Evolutionary conservation across 2,329 filamentous ascomycete genomes (phyloP).

Genomic region (Tetracladium maxilliforme): DNA sequence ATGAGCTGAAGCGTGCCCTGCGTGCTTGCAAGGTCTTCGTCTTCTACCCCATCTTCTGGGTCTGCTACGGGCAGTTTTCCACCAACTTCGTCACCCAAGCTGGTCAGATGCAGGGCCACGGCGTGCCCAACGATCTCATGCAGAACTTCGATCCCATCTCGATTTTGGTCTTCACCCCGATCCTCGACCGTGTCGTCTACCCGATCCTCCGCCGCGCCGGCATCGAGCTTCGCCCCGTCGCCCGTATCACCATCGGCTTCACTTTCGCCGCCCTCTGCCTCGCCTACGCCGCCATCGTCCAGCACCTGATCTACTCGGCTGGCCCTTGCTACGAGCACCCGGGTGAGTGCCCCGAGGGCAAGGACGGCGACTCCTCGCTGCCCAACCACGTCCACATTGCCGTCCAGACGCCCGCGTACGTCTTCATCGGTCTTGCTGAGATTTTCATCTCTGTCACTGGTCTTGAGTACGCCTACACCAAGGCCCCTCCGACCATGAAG

Average conservation of each 20-base stretch:
- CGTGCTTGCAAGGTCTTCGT: constrained; percentile 60
- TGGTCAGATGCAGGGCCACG: constrained; percentile 38
- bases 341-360: constrained; percentile 13
- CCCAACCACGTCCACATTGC: constrained; percentile 27
- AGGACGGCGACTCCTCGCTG: constrained; percentile 6
- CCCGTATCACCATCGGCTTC: constrained; percentile 52
- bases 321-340: constrained; percentile 26
- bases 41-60: constrained; percentile 53
- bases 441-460: constrained; percentile 36
- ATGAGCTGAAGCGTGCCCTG: constrained; percentile 51
- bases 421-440: constrained; percentile 30
- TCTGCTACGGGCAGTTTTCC: constrained; percentile 52
- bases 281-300: constrained; percentile 32
- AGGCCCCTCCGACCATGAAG: constrained; percentile 43
- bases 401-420: constrained; percentile 35
- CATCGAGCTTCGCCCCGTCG: constrained; percentile 49
- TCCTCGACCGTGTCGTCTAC: constrained; percentile 47
- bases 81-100: constrained; percentile 50
- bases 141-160: constrained; percentile 54
- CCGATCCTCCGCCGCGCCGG: constrained; percentile 39
- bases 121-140: constrained; percentile 57
- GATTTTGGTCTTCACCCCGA: constrained; percentile 50
- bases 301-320: constrained; percentile 30
- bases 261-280: constrained; percentile 26
- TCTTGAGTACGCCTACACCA: constrained; percentile 45